Evolutionary conservation across 2,329 filamentous ascomycete species (phyloP), one percentile per base, ranked within the genome.

Genomic region (Bipolaris bicolor): DNA sequence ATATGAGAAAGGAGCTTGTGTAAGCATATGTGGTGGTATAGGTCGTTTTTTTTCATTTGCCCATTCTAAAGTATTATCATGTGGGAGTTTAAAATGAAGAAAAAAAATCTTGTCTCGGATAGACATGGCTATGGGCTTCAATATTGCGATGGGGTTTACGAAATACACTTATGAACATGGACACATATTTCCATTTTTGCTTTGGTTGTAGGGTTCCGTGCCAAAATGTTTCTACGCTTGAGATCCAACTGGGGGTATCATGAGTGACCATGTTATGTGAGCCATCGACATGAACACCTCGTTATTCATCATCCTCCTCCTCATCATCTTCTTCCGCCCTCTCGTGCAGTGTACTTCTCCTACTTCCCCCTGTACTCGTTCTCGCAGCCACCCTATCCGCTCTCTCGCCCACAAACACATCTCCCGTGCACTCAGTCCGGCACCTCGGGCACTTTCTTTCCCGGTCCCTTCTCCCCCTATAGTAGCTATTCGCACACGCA

Each of bases 391-490:
- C 52, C 29, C 51, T 64, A 48, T 65, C 68, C 36, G 65, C 73
- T 51, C 69, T 66, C 61, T 76, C 71, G 3, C 74, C 75, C 11
- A 76, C 74, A 60, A 65, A 73, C n/a, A 97, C 77, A 88, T 90
- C 55, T 9, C 71, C 72, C 2, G 54, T 55, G 62, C 74, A 77
- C 34, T 66, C 63, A 1, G 60, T 60, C 55, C 64, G 67, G 56
- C 75, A 77, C 29, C 52, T 58, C 1, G 75, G 75, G 60, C 75
- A 77, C 37, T 54, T 69, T 51, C 61, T 66, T 24, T 52, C 60
- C 2, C 55, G 63, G 0, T 46, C 49, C 1, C 56, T 57, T 33
- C 61, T 64, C 1, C 61, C 56, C 1, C 58, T 43, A 51, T 76
- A 77, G 52, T 67, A 76, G 33, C 62, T 63, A 48, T 66, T 70